Base-by-base conservation (phyloP, 2,329 filamentous ascomycete genomes). In the Phoma sp. region DNA sequence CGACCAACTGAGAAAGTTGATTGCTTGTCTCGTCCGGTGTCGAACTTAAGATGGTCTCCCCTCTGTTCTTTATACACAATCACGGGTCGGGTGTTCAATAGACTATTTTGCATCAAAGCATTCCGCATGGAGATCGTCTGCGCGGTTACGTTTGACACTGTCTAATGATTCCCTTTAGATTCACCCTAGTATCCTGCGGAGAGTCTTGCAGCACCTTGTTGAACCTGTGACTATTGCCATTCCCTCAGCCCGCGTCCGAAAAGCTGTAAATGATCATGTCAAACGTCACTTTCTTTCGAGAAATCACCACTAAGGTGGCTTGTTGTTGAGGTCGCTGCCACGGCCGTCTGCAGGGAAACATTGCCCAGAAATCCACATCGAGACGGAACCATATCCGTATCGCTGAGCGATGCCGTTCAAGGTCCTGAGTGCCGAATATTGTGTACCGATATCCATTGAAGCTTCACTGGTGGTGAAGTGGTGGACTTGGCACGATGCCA, bases 51-150 rank as follows among this genome's bases (percentile, higher is more conserved):
- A 17, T 29, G n/a, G n/a, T 25, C 3, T 11, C 20, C 17, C 32
- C 32, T 11, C 17, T 21, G 17, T 26, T 47, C 26, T 51, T 59
- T 53, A 59, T 59, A 59, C 34, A 15, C 11, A 7, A 30, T 4
- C 36, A 29, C n/a, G 17, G 23, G 28, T 50, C 12, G 7, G n/a
- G 15, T 6, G 17, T 37, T 40, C 36, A 15, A 14, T 26, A 12
- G 10, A 15, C 7, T 15, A 11, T n/a, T 12, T 17, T 10, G 14
- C n/a, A 12, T 34, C 37, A 17, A 28, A 18, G 26, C 14, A n/a
- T 14, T 14, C 14, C 18, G 6, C 25, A 42, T 18, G 2, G 7
- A 50, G 47, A 25, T 25, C 32, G 23, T 26, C 38, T 21, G 32
- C 17, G 18, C 25, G 20, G 39, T 43, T 47, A 43, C 43, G 38